Conservation (phyloP, 495 filamentous ascomycete species). For the Xylaria curta region DNA sequence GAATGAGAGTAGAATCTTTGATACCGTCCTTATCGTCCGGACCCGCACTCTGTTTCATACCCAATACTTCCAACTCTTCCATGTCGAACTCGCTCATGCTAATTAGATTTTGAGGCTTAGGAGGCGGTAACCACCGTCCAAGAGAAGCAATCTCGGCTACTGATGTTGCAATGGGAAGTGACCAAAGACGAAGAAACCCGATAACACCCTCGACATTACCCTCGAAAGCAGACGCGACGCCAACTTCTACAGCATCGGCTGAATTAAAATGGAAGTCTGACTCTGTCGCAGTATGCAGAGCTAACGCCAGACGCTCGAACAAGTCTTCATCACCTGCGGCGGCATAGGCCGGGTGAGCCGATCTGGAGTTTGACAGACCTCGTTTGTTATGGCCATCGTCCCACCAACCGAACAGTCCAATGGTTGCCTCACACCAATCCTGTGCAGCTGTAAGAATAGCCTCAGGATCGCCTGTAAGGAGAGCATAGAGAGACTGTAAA, state of each 20-base stretch:
- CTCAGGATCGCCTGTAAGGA: conserved; percentile 71
- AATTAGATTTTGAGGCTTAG: conserved; percentile 52
- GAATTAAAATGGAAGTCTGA: conserved; percentile 72
- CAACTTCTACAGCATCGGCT: conserved; percentile 74
- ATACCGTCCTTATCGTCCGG: conserved; percentile 57
- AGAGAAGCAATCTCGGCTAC: conserved; percentile 79
- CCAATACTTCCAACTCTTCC: conserved; percentile 62
- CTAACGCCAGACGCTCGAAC: conserved; percentile 54
- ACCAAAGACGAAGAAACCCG: conserved; percentile 77
- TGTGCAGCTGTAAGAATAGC: conserved; percentile 73
- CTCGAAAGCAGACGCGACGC: conserved; percentile 77
- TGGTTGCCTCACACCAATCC: conserved; percentile 87
- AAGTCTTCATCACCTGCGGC: conserved; percentile 43
- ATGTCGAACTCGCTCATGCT: conserved; percentile 55
- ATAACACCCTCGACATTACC: conserved; percentile 76
- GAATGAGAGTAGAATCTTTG: conserved; percentile 74
- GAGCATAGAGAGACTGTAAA: conserved; percentile 74
- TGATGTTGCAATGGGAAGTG: conserved; percentile 72
- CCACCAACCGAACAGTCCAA: conserved; percentile 87
- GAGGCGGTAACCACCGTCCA: conserved; percentile 73
- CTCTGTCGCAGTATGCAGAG: conserved; percentile 54
- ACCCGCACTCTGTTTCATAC: conserved; percentile 49
- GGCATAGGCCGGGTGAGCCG: conserved; percentile 36
- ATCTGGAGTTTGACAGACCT: conserved; percentile 47
- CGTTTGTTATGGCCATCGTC: conserved; percentile 71